Evolutionary conservation across 2,329 filamentous ascomycete species (phyloP), one percentile per base, ranked within the genome.

Genomic region (Chalara sp.): DNA sequence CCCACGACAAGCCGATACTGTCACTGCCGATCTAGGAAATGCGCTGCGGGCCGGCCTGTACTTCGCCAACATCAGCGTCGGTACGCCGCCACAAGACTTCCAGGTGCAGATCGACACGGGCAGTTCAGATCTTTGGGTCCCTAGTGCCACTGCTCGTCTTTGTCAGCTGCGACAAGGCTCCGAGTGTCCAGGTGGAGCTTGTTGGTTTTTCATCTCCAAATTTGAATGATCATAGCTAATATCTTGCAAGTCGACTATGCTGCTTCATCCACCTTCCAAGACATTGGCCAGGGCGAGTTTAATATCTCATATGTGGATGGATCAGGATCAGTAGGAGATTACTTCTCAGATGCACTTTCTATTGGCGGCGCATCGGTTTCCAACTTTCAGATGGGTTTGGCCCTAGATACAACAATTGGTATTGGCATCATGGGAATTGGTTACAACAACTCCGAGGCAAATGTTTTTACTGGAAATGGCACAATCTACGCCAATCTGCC

Each of bases 101-200:
- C 70, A 66, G 48, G 70, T 84, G 58, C 70, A 79, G 48, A 72
- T 84, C 55, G 81, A 84, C 64, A 84, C 81, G 2, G 81, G 81
- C 31, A 82, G 78, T 63, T 81, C 76, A 56, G 81, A 84, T 61
- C 75, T 80, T 4, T 84, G 81, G 80, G 68, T 83, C 5, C 62
- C 63, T 12, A 51, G 41, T 67, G 77, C 54, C 65, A 21, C 66
- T 42, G 64, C 59, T 52, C 46, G 49, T 5, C 1, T 33, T 63
- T 21, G 21, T 21, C 21, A 21, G 21, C 13, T 65, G 62, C 47
- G 52, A 37, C 51, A 11, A 66, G 73, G 1, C 55, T 28, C 55
- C 53, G 68, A 75, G 10, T 80, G 76, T 61, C 52, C 65, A 11
- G 71, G 67, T 51, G 65, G 67, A 31, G 70, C 71, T 6, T 81